phyloP scores from a whole-genome alignment of 2,329 filamentous ascomycete species.

The Clonostachys solani region DNA sequence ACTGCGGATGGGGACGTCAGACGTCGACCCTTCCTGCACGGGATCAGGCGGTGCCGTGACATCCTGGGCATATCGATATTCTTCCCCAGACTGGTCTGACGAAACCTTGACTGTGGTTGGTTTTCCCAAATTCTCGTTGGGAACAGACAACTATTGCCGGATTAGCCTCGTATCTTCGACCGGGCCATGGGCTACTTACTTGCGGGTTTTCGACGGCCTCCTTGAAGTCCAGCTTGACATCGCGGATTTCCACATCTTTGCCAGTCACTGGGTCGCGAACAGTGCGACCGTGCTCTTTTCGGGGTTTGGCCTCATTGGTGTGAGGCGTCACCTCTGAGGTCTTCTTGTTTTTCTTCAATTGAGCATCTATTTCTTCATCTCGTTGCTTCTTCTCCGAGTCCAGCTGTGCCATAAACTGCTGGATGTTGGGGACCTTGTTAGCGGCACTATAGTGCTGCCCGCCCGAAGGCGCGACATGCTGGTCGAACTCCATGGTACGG shows the following conservation, averaged over 20 bases:
- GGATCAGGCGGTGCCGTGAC: conserved; percentile 88
- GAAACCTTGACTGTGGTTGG: conserved; percentile 69
- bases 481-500: conserved; percentile 27
- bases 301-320: conserved; percentile 25
- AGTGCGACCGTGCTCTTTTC: conserved; percentile 51
- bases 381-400: conserved; percentile 75
- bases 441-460: conserved; percentile 73
- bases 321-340: conserved; percentile 35
- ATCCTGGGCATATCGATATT: conserved; percentile 84
- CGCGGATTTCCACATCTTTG: conserved; percentile 79
- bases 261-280: conserved; percentile 90
- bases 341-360: conserved; percentile 31
- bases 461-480: conserved; percentile 36
- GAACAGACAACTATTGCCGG: conserved; percentile 63
- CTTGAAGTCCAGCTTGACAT: conserved; percentile 67
- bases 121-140: conserved; percentile 83
- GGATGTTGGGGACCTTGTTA: conserved; percentile 85
- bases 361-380: conserved; percentile 66
- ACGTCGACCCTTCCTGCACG: conserved; percentile 74
- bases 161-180: neutral
- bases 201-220: conserved; percentile 68
- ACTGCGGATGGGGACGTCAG: conserved; percentile 91
- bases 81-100: conserved; percentile 64
- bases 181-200: conserved; percentile 32
- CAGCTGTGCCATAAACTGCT: conserved; percentile 74